Base-by-base conservation (phyloP, 441 rosid genomes). In the Bruguiera hainesii region DNA sequence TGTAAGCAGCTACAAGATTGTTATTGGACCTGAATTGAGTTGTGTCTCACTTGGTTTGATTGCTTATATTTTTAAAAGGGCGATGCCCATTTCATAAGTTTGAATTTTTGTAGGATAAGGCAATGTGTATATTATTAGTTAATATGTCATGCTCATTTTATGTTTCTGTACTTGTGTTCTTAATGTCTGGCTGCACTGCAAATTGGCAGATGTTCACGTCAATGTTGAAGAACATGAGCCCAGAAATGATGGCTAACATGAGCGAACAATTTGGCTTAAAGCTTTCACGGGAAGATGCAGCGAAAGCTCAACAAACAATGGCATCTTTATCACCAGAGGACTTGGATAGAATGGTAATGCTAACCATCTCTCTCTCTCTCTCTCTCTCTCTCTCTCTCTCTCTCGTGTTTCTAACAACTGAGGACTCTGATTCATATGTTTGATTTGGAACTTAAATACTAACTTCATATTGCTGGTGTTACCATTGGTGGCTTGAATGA, bases 191-290 rank as follows among this genome's bases (percentile, higher is more conserved):
- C 46, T 68, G 46, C 66, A 15, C 75, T 51, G 37, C 71, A 42
- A 42, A 42, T 59, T 73, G 50, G 69, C 87, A 95, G 98, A 87
- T 95, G 93, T 83, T 91, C 46, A 50, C 87, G 33, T 88, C 96
- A 59, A 91, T 91, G 97, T 81, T 95, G 61, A 90, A 91, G 81
- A 91, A 84, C 72, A 82, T 91, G 90, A 92, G 84, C 66, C 98
- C 99, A 33, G 98, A 91, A 37, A 91, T 85, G 90, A 88, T 95
- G 96, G 87, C 93, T 60, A 87, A 87, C 86, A 88, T 91, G 98
- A 82, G 99, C 7, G 89, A 95, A 76, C 97, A 91, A 60, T 88
- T 95, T 65, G 98, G 99, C 37, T 35, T 90, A 69, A 89, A 89
- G 75, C 88, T 91, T 50, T 85, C 98, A 53, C 83, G 55, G 19